Evolutionary conservation across 805 yeast species (phyloP), one percentile per base, ranked within the genome.

Genomic region (Candida silvatica): DNA sequence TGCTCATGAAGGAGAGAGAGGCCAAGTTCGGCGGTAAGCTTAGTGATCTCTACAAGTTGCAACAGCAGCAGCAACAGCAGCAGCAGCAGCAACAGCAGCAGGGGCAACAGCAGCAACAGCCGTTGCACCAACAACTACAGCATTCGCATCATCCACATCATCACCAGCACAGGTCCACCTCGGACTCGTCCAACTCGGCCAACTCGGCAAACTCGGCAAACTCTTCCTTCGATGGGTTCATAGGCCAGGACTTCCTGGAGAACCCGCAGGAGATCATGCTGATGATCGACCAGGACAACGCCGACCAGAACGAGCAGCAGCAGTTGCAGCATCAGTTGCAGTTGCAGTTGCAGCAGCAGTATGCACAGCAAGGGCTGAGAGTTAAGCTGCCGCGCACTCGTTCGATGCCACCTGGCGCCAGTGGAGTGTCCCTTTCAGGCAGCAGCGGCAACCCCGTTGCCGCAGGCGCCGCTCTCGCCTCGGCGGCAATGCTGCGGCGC

Each of bases 11-110:
- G 25, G 48, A 47, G 35, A 28, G 33, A 6, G 29, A 18, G 11
- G 9, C 23, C 24, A 51, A 51, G 34, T 54, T 53, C 40, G 57
- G 57, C 16, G 57, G 55, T 19, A 51, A 47, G 34, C 32, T 53
- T 25, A 42, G 48, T 17, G 52, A 49, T 24, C 33, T 48, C 18
- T 43, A 40, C 20, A 18, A 27, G 9, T 36, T 32, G 22, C 20
- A 17, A 6, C 36, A 32, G 15, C 26, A 19, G 11, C 27, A 23
- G 17, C 29, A 33, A 15, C 22, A 19, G 4, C 12, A 7, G 11
- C 11, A 22, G 12, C 19, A 17, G 5, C 39, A 32, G 19, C 27
- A 24, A n/a, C 27, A 28, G 20, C 24, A 28, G 9, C 28, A 19
- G 5, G 11, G 11, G 7, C 24, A 8, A 12, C 7, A 12, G 12